These are phyloP conservation scores for Neurospora terricola DNA, from an alignment of 495 filamentous ascomycete genomes.

Conservation along the genomic window DNA sequence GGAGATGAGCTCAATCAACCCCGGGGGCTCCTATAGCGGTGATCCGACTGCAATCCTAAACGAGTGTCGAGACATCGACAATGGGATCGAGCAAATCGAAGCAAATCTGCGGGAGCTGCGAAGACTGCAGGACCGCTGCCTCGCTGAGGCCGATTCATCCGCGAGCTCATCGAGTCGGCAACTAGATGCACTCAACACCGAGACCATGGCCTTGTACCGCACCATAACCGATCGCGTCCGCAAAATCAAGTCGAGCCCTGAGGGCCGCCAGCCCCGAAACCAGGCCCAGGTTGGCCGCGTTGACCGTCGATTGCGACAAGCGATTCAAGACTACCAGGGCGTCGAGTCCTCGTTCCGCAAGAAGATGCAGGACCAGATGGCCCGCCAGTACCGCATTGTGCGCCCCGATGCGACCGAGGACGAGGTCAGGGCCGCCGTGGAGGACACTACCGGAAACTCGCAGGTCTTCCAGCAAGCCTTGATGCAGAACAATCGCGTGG, in stretches of 20 bases:
- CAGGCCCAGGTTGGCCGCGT: conserved; percentile 67
- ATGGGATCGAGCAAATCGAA: conserved; percentile 66
- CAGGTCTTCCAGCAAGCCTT: conserved; percentile 77
- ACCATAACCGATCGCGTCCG: conserved; percentile 64
- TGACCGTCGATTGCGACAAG: conserved; percentile 65
- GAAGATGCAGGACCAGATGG: conserved; percentile 70
- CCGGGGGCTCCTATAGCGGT: conserved; percentile 26
- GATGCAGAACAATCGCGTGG: conserved; percentile 60
- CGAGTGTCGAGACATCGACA: conserved; percentile 69
- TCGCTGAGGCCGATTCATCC: conserved; percentile 49
- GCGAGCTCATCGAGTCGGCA: conserved; percentile 39
- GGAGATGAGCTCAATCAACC: conserved; percentile 52
- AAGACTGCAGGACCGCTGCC: conserved; percentile 45
- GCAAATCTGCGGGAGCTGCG: conserved; percentile 48
- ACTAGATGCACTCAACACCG: conserved; percentile 49
- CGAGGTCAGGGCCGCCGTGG: conserved; percentile 67
- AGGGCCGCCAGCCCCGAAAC: conserved; percentile 58
- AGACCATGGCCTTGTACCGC: conserved; percentile 74
- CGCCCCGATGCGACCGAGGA: conserved; percentile 72
- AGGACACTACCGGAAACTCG: conserved; percentile 54
- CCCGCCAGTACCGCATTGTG: conserved; percentile 82
- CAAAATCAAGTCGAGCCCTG: conserved; percentile 68
- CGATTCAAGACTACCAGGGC: conserved; percentile 70
- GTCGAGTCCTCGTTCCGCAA: conserved; percentile 67
- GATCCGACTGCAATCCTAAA: conserved; percentile 71